phyloP scores from a whole-genome alignment of 805 yeast genomes.

The Yarrowia deformans region DNA sequence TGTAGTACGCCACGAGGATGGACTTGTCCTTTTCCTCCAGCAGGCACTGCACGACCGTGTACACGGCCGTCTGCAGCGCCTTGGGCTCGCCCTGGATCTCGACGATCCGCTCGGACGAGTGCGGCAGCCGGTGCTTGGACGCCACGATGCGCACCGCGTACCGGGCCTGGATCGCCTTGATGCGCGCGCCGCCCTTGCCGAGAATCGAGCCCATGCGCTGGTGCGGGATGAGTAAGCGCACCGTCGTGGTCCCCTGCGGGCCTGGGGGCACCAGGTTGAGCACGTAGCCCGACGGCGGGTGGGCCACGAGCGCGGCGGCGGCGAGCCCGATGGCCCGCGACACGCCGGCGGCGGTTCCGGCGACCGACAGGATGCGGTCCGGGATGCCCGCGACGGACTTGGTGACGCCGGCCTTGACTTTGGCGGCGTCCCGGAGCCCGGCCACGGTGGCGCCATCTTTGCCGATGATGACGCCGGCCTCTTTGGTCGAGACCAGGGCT shows the following conservation, averaged over 20 bases:
- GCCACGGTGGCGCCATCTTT: slow-evolving; percentile 82
- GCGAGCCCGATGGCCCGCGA: slow-evolving; percentile 74
- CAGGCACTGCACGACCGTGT: slow-evolving; percentile 70
- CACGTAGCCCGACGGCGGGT: slow-evolving; percentile 58
- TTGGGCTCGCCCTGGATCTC: slow-evolving; percentile 84
- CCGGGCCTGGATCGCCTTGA: slow-evolving; percentile 75
- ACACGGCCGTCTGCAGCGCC: slow-evolving; percentile 63
- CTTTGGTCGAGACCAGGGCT: slow-evolving; percentile 79
- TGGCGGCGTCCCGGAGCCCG: slow-evolving; percentile 72
- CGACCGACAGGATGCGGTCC: slow-evolving; percentile 80
- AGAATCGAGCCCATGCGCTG: slow-evolving; percentile 88
- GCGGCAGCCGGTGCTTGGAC: slow-evolving; percentile 80
- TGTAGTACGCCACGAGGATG: slow-evolving; percentile 65
- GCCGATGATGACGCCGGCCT: slow-evolving; percentile 90
- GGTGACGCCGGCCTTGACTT: slow-evolving; percentile 86
- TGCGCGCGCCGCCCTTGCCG: slow-evolving; percentile 82
- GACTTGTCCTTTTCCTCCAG: slow-evolving; percentile 76
- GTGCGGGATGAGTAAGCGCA: slow-evolving; percentile 80
- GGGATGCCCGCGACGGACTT: slow-evolving; percentile 79
- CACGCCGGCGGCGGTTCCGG: slow-evolving; percentile 73
- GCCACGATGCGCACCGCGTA: slow-evolving; percentile 83
- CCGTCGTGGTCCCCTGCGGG: slow-evolving; percentile 60
- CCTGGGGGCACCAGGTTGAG: slow-evolving; percentile 60
- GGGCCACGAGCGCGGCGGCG: slow-evolving; percentile 66
- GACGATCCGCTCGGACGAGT: slow-evolving; percentile 83